These are phyloP conservation scores for Misopates orontium DNA, from an alignment of 257 asterid genomes.

Conservation along the genomic window DNA sequence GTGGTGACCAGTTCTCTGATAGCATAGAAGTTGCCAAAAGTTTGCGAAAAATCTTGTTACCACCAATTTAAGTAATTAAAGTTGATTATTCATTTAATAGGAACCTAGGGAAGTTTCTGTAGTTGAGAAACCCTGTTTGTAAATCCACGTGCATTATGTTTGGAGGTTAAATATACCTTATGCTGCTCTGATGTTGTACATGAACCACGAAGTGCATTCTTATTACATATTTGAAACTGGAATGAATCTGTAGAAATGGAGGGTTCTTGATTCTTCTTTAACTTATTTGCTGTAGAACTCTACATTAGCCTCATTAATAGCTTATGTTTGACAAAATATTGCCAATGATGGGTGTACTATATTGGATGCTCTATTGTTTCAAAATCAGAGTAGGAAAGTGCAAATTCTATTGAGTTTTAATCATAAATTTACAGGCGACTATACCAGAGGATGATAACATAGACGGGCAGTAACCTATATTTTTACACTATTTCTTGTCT, in stretches of 20 bases:
- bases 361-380: slow-evolving; percentile 1
- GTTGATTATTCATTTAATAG: slow-evolving; percentile 15
- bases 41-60: neutral
- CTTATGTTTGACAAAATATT: no score
- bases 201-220: slow-evolving; percentile 9
- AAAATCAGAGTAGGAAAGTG: neutral
- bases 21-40: neutral
- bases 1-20: neutral
- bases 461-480: neutral
- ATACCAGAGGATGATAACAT: neutral
- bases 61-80: slow-evolving; percentile 14
- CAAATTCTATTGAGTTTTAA: no score
- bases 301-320: no score
- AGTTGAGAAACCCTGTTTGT: slow-evolving; percentile 28
- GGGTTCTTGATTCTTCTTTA: slow-evolving; percentile 16
- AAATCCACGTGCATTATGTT: slow-evolving; percentile 23
- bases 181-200: slow-evolving; percentile 25
- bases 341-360: neutral
- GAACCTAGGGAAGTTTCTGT: slow-evolving; percentile 13
- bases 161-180: slow-evolving; percentile 8
- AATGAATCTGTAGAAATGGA: slow-evolving; percentile 3
- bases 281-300: neutral
- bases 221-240: slow-evolving; percentile 18
- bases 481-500: slow-evolving; percentile 7
- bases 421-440: neutral